phyloP scores from a whole-genome alignment of 805 yeast genomes.

The Ogataea philodendri region DNA sequence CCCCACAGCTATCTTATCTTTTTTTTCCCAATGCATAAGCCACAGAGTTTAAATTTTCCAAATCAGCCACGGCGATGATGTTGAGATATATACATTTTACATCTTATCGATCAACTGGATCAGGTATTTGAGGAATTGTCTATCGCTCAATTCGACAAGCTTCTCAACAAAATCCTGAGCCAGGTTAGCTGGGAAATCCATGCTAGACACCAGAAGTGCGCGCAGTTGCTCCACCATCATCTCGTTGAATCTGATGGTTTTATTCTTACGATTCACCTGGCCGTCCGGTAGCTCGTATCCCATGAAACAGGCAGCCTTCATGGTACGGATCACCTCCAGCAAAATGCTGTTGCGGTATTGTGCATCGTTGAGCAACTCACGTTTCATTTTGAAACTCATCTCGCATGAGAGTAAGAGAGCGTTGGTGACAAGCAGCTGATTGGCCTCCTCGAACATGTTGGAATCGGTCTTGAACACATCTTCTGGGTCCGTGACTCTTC shows the following conservation, averaged over 20 bases:
- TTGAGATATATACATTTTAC: slow-evolving; percentile 10
- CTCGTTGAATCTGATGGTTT: slow-evolving; percentile 28
- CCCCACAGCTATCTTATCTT: slow-evolving; percentile 14
- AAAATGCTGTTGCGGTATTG: slow-evolving; percentile 70
- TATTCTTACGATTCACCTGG: slow-evolving; percentile 25
- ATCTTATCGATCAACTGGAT: slow-evolving; percentile 38
- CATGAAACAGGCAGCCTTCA: slow-evolving; percentile 54
- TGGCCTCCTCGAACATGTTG: slow-evolving; percentile 59
- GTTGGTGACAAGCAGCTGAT: slow-evolving; percentile 65
- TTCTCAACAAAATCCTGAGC: slow-evolving; percentile 60
- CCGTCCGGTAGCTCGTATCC: slow-evolving; percentile 34
- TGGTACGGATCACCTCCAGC: slow-evolving; percentile 64
- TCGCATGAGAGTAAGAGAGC: slow-evolving; percentile 70
- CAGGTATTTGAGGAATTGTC: slow-evolving; percentile 71
- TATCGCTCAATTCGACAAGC: slow-evolving; percentile 53
- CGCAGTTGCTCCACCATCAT: slow-evolving; percentile 31
- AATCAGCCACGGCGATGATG: slow-evolving; percentile 2
- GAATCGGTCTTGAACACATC: slow-evolving; percentile 51
- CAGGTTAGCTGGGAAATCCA: slow-evolving; percentile 60
- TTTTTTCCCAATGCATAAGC: slow-evolving; percentile 1
- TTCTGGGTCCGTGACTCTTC: slow-evolving; percentile 57
- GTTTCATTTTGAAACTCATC: slow-evolving; percentile 69
- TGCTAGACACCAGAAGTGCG: slow-evolving; percentile 45
- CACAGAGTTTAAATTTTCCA: not conserved
- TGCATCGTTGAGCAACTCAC: slow-evolving; percentile 72